Percentiles rank a stretch among this genome's conserved stretches.
Conservation (phyloP, 306 rosid genomes). For the Rosa lucieae region DNA sequence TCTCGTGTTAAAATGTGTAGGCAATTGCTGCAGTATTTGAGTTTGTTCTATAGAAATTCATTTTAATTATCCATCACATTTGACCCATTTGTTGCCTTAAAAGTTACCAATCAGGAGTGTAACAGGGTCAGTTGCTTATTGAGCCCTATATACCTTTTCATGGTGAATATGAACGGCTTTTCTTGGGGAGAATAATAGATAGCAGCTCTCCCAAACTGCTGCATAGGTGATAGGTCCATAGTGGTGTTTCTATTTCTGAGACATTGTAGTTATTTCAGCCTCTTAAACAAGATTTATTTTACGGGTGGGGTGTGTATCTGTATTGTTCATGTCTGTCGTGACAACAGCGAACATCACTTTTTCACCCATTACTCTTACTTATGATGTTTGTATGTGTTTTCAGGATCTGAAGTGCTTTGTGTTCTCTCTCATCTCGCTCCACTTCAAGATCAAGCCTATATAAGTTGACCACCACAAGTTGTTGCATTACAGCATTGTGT, state of each 20-base stretch:
- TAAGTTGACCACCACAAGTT: constrained; percentile 32
- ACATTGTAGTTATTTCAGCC: background rate
- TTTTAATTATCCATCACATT: background rate
- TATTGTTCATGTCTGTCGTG: background rate
- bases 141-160: background rate
- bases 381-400: constrained; percentile 29
- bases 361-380: constrained; percentile 7
- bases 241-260: background rate
- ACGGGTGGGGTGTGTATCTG: background rate
- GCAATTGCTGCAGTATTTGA: background rate
- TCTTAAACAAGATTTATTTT: background rate
- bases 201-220: background rate
- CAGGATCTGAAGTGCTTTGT: constrained; percentile 98
- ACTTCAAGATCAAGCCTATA: constrained; percentile 97
- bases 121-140: background rate
- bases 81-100: background rate
- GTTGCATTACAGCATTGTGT: constrained; percentile 13
- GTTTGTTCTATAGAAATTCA: background rate
- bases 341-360: background rate
- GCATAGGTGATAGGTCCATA: background rate
- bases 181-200: background rate
- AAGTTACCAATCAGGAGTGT: constrained; percentile 1
- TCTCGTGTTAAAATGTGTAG: background rate
- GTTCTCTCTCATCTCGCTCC: constrained; percentile 90
- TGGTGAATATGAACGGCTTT: background rate